Evolutionary conservation across 345 rosid genomes (phyloP).

Genomic region (Citrus hindsii): DNA sequence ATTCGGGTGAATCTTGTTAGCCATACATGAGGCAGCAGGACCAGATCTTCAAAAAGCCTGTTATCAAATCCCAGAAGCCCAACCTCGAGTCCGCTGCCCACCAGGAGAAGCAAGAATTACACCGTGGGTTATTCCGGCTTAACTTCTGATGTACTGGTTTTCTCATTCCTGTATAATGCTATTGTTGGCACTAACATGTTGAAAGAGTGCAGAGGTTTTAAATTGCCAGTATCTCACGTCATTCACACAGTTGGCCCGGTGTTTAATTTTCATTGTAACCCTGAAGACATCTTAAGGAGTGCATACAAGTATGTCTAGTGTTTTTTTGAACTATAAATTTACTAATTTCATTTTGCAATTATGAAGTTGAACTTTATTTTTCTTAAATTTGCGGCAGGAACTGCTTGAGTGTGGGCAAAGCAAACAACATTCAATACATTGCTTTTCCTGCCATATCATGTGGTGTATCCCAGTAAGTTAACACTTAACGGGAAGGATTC

Average conservation of each 20-base stretch:
- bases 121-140: slow-evolving; percentile 31
- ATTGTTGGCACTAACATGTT: background rate
- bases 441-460: slow-evolving; percentile 92
- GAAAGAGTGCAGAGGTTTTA: slow-evolving; percentile 60
- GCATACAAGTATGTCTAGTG: slow-evolving; percentile 50
- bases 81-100: slow-evolving; percentile 69
- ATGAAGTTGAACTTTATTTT: background rate
- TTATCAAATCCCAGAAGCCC: slow-evolving; percentile 52
- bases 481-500: background rate
- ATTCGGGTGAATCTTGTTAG: slow-evolving; percentile 25
- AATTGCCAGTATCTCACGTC: slow-evolving; percentile 62
- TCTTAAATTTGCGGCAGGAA: slow-evolving; percentile 40
- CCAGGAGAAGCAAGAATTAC: slow-evolving; percentile 88
- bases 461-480: slow-evolving; percentile 33
- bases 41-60: slow-evolving; percentile 61
- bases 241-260: slow-evolving; percentile 81
- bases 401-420: slow-evolving; percentile 63
- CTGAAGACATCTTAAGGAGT: slow-evolving; percentile 46
- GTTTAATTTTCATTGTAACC: slow-evolving; percentile 41
- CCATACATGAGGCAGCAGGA: slow-evolving; percentile 78
- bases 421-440: slow-evolving; percentile 58
- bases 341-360: background rate
- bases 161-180: background rate
- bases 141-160: background rate
- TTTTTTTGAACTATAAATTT: background rate